These are phyloP conservation scores for Cnidoscolus chayamansa DNA, from an alignment of 441 rosid genomes.

Conservation along the genomic window DNA sequence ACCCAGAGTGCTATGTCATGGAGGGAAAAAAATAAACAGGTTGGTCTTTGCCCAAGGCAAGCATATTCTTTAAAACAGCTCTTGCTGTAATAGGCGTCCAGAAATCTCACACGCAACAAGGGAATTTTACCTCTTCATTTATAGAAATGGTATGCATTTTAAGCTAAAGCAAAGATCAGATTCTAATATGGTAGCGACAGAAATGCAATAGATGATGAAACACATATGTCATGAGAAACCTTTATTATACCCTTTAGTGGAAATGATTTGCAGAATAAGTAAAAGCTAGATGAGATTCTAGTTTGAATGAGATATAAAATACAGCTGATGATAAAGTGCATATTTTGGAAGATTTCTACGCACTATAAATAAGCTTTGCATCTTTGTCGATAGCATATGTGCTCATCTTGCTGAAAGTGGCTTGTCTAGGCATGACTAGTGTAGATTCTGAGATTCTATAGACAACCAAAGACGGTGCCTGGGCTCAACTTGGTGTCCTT, in stretches of 20 bases:
- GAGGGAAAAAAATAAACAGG: constrained; percentile 4
- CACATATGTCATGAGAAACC: constrained; percentile 8
- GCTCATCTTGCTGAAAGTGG: constrained; percentile 13
- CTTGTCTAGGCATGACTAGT: neutral
- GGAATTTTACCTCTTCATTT: neutral
- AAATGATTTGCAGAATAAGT: constrained; percentile 32
- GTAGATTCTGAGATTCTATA: too few relatives aligned
- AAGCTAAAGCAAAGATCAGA: constrained; percentile 21
- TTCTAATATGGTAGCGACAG: constrained; percentile 28
- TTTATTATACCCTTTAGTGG: neutral
- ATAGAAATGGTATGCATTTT: constrained; percentile 16
- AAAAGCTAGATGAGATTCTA: constrained; percentile 30
- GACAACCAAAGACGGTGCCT: too few relatives aligned
- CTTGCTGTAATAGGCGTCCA: neutral
- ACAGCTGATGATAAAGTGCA: constrained; percentile 10
- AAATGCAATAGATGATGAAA: constrained; percentile 20
- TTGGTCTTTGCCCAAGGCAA: constrained; percentile 10
- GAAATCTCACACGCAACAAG: constrained; percentile 1
- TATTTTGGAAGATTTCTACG: constrained; percentile 5
- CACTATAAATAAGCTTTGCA: constrained; percentile 5
- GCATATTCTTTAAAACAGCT: constrained; percentile 19
- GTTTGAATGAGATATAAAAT: constrained; percentile 18
- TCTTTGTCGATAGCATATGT: constrained; percentile 8
- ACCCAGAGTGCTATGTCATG: constrained; percentile 5
- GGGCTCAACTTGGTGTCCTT: neutral